These are phyloP conservation scores for Pseudogymnoascus sp. DNA, from an alignment of 2,329 filamentous ascomycete genomes.

Conservation along the genomic window DNA sequence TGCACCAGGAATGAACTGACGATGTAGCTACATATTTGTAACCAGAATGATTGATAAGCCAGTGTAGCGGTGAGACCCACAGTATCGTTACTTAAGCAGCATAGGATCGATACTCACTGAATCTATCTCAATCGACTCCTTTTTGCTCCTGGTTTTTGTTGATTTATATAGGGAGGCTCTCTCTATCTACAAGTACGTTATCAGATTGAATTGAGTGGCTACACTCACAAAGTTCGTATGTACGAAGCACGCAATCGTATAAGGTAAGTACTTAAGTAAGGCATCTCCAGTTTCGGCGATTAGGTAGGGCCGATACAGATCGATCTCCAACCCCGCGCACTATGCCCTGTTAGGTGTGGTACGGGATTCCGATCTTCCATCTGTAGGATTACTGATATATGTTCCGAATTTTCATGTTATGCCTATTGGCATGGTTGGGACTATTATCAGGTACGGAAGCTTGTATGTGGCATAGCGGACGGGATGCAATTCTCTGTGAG, in stretches of 20 bases:
- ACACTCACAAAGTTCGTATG: background rate
- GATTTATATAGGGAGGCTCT: background rate
- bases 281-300: background rate
- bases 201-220: background rate
- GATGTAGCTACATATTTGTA: background rate
- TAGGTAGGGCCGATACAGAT: background rate
- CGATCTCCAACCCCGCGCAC: background rate
- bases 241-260: background rate
- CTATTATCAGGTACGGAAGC: too few species aligned
- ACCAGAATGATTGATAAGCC: background rate
- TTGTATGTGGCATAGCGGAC: too few species aligned
- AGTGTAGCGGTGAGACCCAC: background rate
- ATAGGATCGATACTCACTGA: background rate
- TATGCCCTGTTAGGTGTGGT: background rate
- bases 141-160: background rate
- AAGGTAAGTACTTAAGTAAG: slow-evolving; percentile 2
- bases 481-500: too few species aligned
- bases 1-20: background rate
- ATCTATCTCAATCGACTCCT: background rate
- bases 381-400: background rate
- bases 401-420: background rate
- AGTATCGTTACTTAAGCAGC: background rate
- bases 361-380: background rate
- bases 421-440: too few species aligned
- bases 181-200: background rate